Evolutionary conservation across 305 asterid species (phyloP).

Genomic region (Fraxinus sp.): DNA sequence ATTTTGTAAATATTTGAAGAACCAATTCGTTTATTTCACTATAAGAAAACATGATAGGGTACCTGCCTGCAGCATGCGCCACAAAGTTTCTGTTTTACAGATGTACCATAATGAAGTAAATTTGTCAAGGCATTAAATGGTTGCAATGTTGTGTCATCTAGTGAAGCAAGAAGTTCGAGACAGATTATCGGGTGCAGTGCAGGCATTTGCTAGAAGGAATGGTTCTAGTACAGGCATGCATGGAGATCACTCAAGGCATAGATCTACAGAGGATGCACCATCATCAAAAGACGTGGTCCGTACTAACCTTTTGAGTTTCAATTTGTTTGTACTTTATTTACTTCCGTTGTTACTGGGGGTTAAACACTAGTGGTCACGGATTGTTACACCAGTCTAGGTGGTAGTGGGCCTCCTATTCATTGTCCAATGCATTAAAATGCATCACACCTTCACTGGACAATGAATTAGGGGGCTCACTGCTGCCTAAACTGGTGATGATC

Average conservation of each 20-base stretch:
- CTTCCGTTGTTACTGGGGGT: neutral
- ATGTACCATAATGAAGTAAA: neutral
- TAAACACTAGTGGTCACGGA: neutral
- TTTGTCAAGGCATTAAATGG: neutral
- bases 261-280: slow-evolving; percentile 58
- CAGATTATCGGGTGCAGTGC: slow-evolving; percentile 63
- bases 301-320: neutral
- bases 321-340: neutral
- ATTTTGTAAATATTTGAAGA: neutral
- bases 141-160: slow-evolving; percentile 20
- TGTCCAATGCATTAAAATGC: neutral
- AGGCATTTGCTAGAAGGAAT: slow-evolving; percentile 59
- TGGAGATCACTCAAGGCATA: slow-evolving; percentile 57
- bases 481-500: neutral
- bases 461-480: neutral
- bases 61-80: neutral
- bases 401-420: neutral
- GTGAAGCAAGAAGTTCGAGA: slow-evolving; percentile 69
- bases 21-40: neutral
- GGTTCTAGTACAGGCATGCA: slow-evolving; percentile 57
- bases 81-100: neutral
- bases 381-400: neutral
- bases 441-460: neutral
- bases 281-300: slow-evolving; percentile 79
- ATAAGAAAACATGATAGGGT: neutral